phyloP scores from a whole-genome alignment of 805 yeast genomes.

The Cyberlindnera euphorbiae region DNA sequence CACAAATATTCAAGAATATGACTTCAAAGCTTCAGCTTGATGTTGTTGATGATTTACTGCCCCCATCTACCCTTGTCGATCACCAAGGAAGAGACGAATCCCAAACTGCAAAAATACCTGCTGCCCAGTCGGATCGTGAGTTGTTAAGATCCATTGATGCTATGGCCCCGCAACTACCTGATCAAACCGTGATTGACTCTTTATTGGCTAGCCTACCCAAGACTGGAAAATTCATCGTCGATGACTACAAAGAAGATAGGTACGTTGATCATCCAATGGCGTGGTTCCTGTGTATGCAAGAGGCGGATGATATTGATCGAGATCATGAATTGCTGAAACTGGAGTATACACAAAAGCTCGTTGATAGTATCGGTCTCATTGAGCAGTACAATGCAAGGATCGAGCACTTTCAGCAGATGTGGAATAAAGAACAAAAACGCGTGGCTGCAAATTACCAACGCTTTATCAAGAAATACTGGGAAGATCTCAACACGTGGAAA shows the following conservation, averaged over 20 bases:
- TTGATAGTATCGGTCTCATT: neutral
- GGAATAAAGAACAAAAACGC: no score
- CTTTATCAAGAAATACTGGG: no score
- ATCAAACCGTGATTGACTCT: no score
- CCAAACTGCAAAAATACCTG: neutral
- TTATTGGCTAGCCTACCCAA: neutral
- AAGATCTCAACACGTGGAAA: no score
- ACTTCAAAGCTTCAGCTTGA: neutral
- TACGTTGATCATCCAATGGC: constrained; percentile 13
- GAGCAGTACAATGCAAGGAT: no score
- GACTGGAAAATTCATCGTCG: constrained; percentile 7
- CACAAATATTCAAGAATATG: neutral
- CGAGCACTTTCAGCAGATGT: neutral
- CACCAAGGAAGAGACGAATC: constrained; percentile 1
- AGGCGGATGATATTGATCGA: constrained; percentile 7
- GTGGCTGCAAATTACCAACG: no score
- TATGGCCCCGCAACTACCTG: neutral
- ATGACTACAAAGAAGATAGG: constrained; percentile 5
- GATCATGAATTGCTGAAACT: neutral
- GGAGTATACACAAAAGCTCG: constrained; percentile 2
- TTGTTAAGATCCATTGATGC: no score
- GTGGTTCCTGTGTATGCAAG: constrained; percentile 10
- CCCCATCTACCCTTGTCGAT: neutral
- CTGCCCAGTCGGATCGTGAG: no score
- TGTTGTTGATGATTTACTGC: constrained; percentile 1